These are phyloP conservation scores for Clitoria ternatea DNA, from an alignment of 306 rosid species.

Conservation along the genomic window DNA sequence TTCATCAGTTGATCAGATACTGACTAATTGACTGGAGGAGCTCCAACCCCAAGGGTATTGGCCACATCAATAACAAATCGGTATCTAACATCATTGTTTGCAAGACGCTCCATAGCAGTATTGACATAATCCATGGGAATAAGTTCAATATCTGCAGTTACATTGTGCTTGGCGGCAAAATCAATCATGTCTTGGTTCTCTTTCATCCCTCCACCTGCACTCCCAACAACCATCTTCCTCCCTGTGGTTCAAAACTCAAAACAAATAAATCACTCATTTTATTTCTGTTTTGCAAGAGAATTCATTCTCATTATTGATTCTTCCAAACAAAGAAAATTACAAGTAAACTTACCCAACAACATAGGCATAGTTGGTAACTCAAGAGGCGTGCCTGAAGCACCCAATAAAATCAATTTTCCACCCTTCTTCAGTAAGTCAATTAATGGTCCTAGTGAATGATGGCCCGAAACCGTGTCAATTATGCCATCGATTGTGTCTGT, in stretches of 20 bases:
- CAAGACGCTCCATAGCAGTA: conserved; percentile 29
- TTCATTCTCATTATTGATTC: too few relatives aligned
- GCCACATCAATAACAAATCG: conserved; percentile 43
- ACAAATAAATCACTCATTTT: too few relatives aligned
- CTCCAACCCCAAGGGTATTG: conserved; percentile 27
- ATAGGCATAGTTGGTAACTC: conserved; percentile 32
- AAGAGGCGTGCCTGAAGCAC: conserved; percentile 25
- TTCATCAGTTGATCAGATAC: too few relatives aligned
- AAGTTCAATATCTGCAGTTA: conserved; percentile 28
- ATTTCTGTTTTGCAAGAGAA: too few relatives aligned
- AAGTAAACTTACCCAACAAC: conserved; percentile 34
- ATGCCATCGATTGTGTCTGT: too few relatives aligned
- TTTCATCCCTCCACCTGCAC: conserved; percentile 31
- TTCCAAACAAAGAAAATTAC: too few relatives aligned
- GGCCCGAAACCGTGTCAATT: background rate
- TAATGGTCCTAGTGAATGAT: background rate
- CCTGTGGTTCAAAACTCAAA: too few relatives aligned
- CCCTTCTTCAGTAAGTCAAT: conserved; percentile 11
- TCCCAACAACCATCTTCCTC: conserved; percentile 35
- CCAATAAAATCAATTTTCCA: conserved; percentile 43
- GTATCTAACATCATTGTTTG: conserved; percentile 29
- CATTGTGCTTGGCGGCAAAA: conserved; percentile 32
- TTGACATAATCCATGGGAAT: conserved; percentile 35
- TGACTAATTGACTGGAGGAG: too few relatives aligned
- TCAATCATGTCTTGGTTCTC: too few relatives aligned